These are phyloP conservation scores for Acorus calamus DNA, from an alignment of 106 monocot species.

Conservation along the genomic window DNA sequence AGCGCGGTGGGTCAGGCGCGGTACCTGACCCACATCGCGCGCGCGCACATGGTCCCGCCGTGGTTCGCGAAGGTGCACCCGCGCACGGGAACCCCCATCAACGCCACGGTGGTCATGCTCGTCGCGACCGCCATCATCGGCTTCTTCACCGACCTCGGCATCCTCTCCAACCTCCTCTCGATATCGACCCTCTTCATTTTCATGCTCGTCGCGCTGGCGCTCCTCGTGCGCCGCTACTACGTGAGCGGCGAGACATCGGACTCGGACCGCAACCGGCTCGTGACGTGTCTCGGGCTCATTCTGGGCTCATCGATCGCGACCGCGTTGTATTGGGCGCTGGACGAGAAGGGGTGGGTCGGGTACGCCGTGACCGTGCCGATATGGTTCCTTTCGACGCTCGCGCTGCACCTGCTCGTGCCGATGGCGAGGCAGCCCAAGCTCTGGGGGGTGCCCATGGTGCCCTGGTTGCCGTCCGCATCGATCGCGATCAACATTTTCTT, in stretches of 20 bases:
- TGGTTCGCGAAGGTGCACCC: constrained; percentile 52
- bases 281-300: constrained; percentile 24
- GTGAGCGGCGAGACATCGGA: constrained; percentile 40
- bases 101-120: constrained; percentile 66
- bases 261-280: constrained; percentile 28
- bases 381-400: constrained; percentile 46
- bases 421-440: constrained; percentile 47
- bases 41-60: constrained; percentile 71
- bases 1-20: constrained; percentile 70
- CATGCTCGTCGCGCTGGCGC: constrained; percentile 75
- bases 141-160: constrained; percentile 54
- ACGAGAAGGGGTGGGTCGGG: constrained; percentile 22
- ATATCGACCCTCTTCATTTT: constrained; percentile 86
- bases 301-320: constrained; percentile 38
- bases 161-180: constrained; percentile 63
- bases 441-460: constrained; percentile 78
- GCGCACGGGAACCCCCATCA: constrained; percentile 57
- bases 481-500: constrained; percentile 64
- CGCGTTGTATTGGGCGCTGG: constrained; percentile 30
- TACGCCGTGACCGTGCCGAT: constrained; percentile 34
- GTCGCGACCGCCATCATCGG: constrained; percentile 54
- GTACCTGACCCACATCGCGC: constrained; percentile 75
- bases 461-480: constrained; percentile 73
- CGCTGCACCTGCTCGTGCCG: constrained; percentile 33
- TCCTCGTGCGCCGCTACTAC: constrained; percentile 66